Evolutionary conservation across 2,329 filamentous ascomycete genomes (phyloP), one percentile per base, ranked within the genome.

Genomic region (Phaeoacremonium minimum): DNA sequence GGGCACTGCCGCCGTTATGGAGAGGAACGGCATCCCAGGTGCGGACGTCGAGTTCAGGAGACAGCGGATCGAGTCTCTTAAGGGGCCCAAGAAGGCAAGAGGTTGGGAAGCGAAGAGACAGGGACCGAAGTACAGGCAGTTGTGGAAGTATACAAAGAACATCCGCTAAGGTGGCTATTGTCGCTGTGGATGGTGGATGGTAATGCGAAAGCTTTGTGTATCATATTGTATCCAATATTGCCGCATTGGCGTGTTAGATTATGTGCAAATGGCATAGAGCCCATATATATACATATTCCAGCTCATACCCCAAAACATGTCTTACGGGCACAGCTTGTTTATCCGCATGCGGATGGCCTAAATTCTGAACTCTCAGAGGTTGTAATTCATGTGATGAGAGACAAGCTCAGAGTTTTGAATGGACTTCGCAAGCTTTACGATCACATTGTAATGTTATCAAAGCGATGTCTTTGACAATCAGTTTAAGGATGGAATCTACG

Each of bases 1-100:
- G 41, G 79, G 77, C 51, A 98, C 87, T 36, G 80, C 78, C n/a
- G 80, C 70, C 34, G 87, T 98, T 45, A 96, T 98, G 91, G 71
- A 80, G 55, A 77, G 86, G 50, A 77, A 85, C 49, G 80, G 77
- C 42, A 71, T 94, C 44, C 74, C 79, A 18, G 88, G 88, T 32
- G 80, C 81, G 40, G 83, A 94, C 53, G 59, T 96, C 45, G 87
- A 96, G 67, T 87, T 95, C 62, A 87, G 86, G 68, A 79, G 80
- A 55, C 84, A 84, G 66, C 86, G 80, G 54, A 75, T 91, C 42
- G 76, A 85, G 66, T 76, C 75, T 49, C 63, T 82, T 50, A 82
- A 83, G 69, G 66, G 65, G 30, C 74, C 75, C 30, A 69, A 73
- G 64, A 78, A 75, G 67, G 61, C 71, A 7, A 72, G 74, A 43